Conservation (phyloP, 768 basidiomycete species). For the Lactarius sanguifluus region DNA sequence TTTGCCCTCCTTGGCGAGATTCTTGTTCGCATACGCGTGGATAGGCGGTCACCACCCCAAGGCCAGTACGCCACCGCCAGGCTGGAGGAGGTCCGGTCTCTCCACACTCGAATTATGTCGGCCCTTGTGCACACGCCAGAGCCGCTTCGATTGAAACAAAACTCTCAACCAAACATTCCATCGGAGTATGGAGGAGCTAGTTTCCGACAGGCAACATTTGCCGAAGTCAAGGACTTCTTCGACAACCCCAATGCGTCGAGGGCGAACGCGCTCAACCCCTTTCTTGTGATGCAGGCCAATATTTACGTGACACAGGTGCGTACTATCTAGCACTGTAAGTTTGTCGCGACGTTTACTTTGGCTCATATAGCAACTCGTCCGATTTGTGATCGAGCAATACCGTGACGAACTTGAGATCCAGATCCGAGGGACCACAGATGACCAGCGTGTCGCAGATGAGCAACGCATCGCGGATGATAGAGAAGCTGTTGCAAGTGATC, state of each 20-base stretch:
- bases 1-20: conserved; percentile 86
- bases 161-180: conserved; percentile 48
- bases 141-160: conserved; percentile 65
- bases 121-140: conserved; percentile 78
- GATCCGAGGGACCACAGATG: conserved; percentile 63
- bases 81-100: conserved; percentile 79
- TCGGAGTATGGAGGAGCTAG: conserved; percentile 66
- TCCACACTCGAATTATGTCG: conserved; percentile 73
- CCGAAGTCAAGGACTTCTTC: conserved; percentile 88
- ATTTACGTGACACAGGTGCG: conserved; percentile 87
- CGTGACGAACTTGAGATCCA: conserved; percentile 78
- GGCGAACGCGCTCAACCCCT: conserved; percentile 84
- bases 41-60: conserved; percentile 82
- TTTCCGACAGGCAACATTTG: conserved; percentile 81
- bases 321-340: conserved; percentile 5
- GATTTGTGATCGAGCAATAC: conserved; percentile 91
- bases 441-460: conserved; percentile 64
- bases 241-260: conserved; percentile 86
- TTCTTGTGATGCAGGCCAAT: conserved; percentile 90
- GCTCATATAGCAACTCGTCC: conserved; percentile 75
- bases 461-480: conserved; percentile 66
- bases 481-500: conserved; percentile 83
- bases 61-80: conserved; percentile 84
- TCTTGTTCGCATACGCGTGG: conserved; percentile 80
- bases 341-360: conserved; percentile 13